Base-by-base conservation (phyloP, 2,329 filamentous ascomycete species). In the Exophiala spinifera region DNA sequence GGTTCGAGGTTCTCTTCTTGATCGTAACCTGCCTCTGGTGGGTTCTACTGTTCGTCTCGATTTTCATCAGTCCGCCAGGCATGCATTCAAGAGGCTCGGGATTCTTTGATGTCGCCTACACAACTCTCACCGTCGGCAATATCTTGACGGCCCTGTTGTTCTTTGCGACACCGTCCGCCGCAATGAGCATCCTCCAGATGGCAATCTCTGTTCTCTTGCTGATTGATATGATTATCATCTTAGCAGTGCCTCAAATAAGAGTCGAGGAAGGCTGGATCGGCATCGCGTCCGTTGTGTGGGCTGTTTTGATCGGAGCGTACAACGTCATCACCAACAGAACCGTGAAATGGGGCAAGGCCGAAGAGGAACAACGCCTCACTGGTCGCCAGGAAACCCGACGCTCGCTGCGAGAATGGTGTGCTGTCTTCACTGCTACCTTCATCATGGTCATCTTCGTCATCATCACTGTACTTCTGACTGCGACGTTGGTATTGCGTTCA, bases 361-460 rank as follows among this genome's bases (percentile, higher is more conserved):
- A 96, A 65, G 94, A 97, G 69, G 94, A 99, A 69, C 87, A 96
- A 69, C 84, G 94, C 21, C 76, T 97, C 17, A 97, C 92, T 0
- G 94, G 94, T 10, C 87, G 92, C 13, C 82, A 87, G 25, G 92
- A 99, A 74, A 90, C 87, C 10, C 83, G 91, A 20, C 84, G 91
- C 23, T 88, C 90, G 0, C 71, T 96, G 4, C 75, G 81, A 39
- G 90, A 97, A 74, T 97, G 94, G 92, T 72, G 85, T 4, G 87
- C 86, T 40, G 89, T 99, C 13, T 74, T 95, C 2, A 66, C 86
- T 3, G 87, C 90, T 21, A 91, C 87, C 1, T 73, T 91, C 44
- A 79, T 88, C 37, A 82, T 95, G 66, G 73, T 82, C 17, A 64
- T 89, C 56, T 84, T 94, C 66, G 82, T 64, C 20, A 64, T 86